phyloP scores from a whole-genome alignment of 176 grass and related monocot species.

The Bonia amplexicaulis region DNA sequence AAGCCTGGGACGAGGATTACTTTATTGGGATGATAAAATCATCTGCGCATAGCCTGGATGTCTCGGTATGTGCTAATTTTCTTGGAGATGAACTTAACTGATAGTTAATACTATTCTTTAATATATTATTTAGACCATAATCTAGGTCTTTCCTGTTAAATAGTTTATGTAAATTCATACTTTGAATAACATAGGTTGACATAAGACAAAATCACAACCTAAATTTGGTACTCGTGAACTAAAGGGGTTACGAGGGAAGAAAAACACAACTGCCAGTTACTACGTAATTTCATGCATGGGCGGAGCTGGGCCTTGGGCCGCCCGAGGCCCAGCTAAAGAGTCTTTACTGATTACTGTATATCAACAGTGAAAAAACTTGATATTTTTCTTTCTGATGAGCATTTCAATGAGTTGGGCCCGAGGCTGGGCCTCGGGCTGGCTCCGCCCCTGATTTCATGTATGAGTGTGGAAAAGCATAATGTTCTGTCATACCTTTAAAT shows the following conservation, averaged over 20 bases:
- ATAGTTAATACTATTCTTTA: slow-evolving; percentile 7
- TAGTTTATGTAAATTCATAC: not conserved
- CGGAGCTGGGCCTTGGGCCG: no score
- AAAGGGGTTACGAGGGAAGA: not conserved
- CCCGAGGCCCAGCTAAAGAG: no score
- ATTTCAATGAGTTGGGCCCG: no score
- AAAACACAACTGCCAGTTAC: not conserved
- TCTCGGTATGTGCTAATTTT: slow-evolving; percentile 48
- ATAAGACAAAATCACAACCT: not conserved
- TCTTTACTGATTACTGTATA: no score
- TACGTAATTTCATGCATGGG: not conserved
- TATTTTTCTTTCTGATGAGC: no score
- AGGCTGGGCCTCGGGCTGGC: no score
- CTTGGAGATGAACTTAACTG: not conserved
- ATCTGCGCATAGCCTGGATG: slow-evolving; percentile 56
- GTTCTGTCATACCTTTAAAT: not conserved
- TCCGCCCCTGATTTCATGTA: no score
- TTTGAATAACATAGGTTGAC: slow-evolving; percentile 8
- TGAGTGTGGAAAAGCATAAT: not conserved
- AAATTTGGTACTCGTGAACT: not conserved
- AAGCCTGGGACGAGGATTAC: slow-evolving; percentile 90
- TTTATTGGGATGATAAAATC: slow-evolving; percentile 86
- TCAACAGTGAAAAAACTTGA: no score
- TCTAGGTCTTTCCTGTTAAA: not conserved
- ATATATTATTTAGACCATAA: not conserved